A percentile compares a stretch with the other conserved stretches of the same genome.
These are phyloP conservation scores for Alternaria novae-zelandiae DNA, from an alignment of 2,329 filamentous ascomycete genomes.

Conservation along the genomic window DNA sequence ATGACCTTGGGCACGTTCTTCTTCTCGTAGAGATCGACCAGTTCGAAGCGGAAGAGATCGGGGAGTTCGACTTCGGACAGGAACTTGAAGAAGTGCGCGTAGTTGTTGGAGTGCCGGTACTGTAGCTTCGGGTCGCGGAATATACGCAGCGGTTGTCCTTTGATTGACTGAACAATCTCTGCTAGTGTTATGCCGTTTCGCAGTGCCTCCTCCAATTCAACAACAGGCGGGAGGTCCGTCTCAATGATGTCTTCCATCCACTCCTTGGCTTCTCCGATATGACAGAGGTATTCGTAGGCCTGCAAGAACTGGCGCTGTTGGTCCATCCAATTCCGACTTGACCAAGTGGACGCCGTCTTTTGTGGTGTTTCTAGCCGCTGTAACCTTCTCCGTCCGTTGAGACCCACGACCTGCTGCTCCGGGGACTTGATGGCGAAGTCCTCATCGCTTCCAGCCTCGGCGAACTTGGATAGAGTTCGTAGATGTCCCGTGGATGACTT, in stretches of 20 bases:
- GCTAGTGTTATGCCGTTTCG: conserved; percentile 93
- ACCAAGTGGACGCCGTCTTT: conserved; percentile 67
- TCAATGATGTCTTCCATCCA: conserved; percentile 96
- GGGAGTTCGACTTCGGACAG: conserved; percentile 90
- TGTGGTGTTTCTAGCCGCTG: conserved; percentile 70
- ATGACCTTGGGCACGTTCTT: conserved; percentile 99
- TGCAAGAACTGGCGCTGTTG: conserved; percentile 95
- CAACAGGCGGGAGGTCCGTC: conserved; percentile 84
- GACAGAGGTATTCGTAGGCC: conserved; percentile 97
- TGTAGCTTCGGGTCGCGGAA: conserved; percentile 86
- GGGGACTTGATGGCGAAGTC: conserved; percentile 81
- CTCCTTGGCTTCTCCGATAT: conserved; percentile 98
- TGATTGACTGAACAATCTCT: conserved; percentile 88
- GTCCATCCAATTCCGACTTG: conserved; percentile 96
- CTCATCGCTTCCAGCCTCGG: conserved; percentile 74
- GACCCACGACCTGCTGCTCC: conserved; percentile 83
- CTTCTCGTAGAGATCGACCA: conserved; percentile 98
- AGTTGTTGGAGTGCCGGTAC: conserved; percentile 96
- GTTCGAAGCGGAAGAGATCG: conserved; percentile 94
- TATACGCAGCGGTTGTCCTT: conserved; percentile 77
- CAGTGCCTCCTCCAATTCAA: conserved; percentile 90
- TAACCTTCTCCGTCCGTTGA: conserved; percentile 82
- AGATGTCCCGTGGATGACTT: conserved; percentile 91
- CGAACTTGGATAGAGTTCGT: conserved; percentile 82
- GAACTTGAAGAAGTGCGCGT: conserved; percentile 93